A percentile compares a stretch with the other conserved stretches of the same genome.
Evolutionary conservation across 208 protist genomes (phyloP).

Genomic region (Trypanosoma melophagium): DNA sequence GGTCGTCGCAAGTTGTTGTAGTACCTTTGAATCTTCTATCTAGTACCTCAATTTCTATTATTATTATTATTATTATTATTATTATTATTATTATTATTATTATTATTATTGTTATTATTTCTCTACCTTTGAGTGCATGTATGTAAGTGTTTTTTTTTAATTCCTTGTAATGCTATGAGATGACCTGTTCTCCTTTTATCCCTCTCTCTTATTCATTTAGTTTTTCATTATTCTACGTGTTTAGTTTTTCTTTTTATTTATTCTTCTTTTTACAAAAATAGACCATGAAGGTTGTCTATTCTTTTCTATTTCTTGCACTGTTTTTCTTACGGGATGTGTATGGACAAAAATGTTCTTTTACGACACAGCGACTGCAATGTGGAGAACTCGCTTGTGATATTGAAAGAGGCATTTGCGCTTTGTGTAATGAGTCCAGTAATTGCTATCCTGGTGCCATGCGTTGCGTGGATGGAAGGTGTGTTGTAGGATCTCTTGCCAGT

Average conservation of each 20-base stretch:
- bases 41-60: neutral
- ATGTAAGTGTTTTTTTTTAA: neutral
- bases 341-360: conserved; percentile 35
- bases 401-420: conserved; percentile 37
- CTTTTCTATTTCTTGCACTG: conserved; percentile 4
- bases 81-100: neutral
- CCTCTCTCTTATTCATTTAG: neutral
- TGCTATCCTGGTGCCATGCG: conserved; percentile 67
- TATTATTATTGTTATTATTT: no score
- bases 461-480: conserved; percentile 52
- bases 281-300: neutral
- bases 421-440: conserved; percentile 43
- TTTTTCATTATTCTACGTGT: conserved; percentile 1
- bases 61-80: neutral
- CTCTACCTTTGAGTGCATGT: no score
- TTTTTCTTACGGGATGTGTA: neutral
- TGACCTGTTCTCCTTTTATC: no score
- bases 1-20: conserved; percentile 86
- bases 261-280: neutral
- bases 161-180: neutral
- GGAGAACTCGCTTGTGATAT: conserved; percentile 56
- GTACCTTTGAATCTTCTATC: neutral
- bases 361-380: conserved; percentile 70
- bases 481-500: conserved; percentile 32
- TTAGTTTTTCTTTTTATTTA: conserved; percentile 16